These are phyloP conservation scores for Penicillium odoratum DNA, from an alignment of 495 filamentous ascomycete species.

Conservation along the genomic window DNA sequence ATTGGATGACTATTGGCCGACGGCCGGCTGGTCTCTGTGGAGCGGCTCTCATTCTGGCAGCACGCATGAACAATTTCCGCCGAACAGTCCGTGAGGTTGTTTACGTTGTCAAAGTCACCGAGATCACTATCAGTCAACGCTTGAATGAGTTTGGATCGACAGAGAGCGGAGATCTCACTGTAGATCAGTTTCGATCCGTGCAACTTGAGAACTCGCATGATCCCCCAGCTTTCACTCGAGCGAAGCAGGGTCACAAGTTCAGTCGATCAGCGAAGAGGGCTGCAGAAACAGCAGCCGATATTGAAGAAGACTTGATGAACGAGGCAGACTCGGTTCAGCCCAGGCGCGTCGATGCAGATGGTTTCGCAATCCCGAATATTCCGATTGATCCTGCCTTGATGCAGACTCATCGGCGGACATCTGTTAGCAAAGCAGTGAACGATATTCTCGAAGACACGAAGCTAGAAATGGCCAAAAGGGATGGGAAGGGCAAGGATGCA, in stretches of 20 bases:
- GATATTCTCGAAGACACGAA: slow-evolving; percentile 26
- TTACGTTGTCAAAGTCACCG: slow-evolving; percentile 92
- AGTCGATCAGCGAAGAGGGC: slow-evolving; percentile 38
- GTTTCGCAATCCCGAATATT: slow-evolving; percentile 48
- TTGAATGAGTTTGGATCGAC: slow-evolving; percentile 87
- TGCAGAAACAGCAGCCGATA: slow-evolving; percentile 49
- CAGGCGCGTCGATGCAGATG: slow-evolving; percentile 46
- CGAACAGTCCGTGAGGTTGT: slow-evolving; percentile 90
- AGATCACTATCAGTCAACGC: slow-evolving; percentile 83
- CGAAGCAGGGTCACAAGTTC: slow-evolving; percentile 48
- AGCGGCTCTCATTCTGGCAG: slow-evolving; percentile 89
- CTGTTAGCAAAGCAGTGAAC: slow-evolving; percentile 24
- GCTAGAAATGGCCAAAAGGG: slow-evolving; percentile 19
- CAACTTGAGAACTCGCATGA: slow-evolving; percentile 67
- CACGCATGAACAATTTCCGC: slow-evolving; percentile 96
- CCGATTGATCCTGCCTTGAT: slow-evolving; percentile 47
- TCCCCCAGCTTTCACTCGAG: slow-evolving; percentile 78
- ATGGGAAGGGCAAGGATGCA: slow-evolving; percentile 34
- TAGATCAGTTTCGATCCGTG: slow-evolving; percentile 80
- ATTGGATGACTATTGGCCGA: slow-evolving; percentile 94
- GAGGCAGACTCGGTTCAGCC: slow-evolving; percentile 27
- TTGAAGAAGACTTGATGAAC: slow-evolving; percentile 36
- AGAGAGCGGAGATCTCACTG: slow-evolving; percentile 72
- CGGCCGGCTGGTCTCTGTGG: slow-evolving; percentile 93
- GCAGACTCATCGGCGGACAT: slow-evolving; percentile 24